Evolutionary conservation across 257 asterid genomes (phyloP).

Genomic region (Hygrophila difformis): DNA sequence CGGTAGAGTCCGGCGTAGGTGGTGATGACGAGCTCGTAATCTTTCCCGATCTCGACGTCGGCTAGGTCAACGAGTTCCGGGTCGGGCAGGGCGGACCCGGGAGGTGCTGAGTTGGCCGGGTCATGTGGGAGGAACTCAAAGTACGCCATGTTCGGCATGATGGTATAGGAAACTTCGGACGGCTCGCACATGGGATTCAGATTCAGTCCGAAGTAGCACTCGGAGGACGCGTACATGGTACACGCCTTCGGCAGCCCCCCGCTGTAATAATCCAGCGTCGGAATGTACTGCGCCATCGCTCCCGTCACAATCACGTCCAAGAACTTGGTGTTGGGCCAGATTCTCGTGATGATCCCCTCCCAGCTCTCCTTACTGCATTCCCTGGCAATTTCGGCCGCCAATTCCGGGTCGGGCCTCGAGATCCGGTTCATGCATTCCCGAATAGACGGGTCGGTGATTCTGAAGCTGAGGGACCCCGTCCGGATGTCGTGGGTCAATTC

Average conservation of each 20-base stretch:
- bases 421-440: conserved; percentile 37
- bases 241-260: conserved; percentile 83
- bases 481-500: conserved; percentile 56
- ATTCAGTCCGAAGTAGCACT: conserved; percentile 86
- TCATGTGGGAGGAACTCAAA: conserved; percentile 84
- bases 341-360: conserved; percentile 73
- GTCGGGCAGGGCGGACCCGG: conserved; percentile 27
- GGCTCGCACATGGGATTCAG: conserved; percentile 92
- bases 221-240: conserved; percentile 96
- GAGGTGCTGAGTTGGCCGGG: conserved; percentile 29
- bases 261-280: conserved; percentile 80
- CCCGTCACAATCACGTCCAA: conserved; percentile 94
- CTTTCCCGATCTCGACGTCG: conserved; percentile 78
- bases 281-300: conserved; percentile 95
- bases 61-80: conserved; percentile 61
- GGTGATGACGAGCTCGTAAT: conserved; percentile 83
- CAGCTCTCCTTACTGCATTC: conserved; percentile 62
- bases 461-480: conserved; percentile 47
- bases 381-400: conserved; percentile 41
- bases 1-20: conserved; percentile 77
- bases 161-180: conserved; percentile 75
- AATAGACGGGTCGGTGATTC: conserved; percentile 43
- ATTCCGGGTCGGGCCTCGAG: conserved; percentile 37
- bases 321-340: conserved; percentile 89
- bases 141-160: conserved; percentile 98